Conservation (phyloP, 2,329 filamentous ascomycete genomes). For the Paecilomyces sp. region DNA sequence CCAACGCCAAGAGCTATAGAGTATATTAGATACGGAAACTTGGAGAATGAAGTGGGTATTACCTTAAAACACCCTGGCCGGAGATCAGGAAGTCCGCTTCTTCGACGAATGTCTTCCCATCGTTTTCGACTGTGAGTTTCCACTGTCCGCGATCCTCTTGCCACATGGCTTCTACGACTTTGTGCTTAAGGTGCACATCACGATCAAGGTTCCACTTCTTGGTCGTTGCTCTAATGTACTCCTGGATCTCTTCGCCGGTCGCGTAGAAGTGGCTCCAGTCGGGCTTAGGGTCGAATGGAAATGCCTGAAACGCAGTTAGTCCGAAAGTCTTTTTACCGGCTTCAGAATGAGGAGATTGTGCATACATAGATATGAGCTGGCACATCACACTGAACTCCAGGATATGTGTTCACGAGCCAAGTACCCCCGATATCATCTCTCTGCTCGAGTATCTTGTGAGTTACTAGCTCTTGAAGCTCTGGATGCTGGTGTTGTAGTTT, state of each 20-base stretch:
- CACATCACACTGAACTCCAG: no score
- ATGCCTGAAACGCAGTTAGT: no score
- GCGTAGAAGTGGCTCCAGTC: not conserved
- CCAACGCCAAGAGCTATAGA: slow-evolving; percentile 8
- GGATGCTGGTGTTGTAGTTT: no score
- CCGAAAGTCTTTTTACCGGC: no score
- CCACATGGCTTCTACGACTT: not conserved
- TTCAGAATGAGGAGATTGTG: no score
- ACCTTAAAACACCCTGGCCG: slow-evolving; percentile 13
- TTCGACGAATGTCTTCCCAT: not conserved
- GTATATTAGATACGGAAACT: no score
- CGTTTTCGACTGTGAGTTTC: not conserved
- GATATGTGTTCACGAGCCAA: no score
- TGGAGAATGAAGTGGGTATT: not conserved
- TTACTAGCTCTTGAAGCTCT: no score
- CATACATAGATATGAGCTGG: no score
- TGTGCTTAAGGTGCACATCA: not conserved
- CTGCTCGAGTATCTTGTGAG: no score
- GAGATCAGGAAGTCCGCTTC: slow-evolving; percentile 4
- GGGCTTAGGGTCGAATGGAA: not conserved
- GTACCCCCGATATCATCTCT: no score
- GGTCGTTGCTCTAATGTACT: not conserved
- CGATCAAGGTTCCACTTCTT: not conserved
- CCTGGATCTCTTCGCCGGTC: not conserved
- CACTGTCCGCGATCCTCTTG: not conserved